Evolutionary conservation across 768 basidiomycete species (phyloP).

Genomic region (Pholiota microspora): DNA sequence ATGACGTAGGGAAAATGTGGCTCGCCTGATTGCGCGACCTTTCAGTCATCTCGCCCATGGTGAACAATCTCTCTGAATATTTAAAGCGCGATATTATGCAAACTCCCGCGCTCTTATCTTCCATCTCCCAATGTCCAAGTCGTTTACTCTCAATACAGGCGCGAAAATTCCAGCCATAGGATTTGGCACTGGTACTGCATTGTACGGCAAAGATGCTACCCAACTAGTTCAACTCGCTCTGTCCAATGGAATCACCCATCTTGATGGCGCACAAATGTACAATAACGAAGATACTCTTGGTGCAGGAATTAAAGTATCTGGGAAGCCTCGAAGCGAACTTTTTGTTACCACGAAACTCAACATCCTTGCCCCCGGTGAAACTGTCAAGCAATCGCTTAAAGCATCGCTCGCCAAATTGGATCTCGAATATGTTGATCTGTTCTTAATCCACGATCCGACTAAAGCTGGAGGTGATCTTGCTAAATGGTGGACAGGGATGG

Average conservation of each 20-base stretch:
- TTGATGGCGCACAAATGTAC: slow-evolving; percentile 66
- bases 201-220: slow-evolving; percentile 42
- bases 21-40: background rate
- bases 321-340: slow-evolving; percentile 50
- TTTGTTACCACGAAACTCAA: slow-evolving; percentile 64
- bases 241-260: slow-evolving; percentile 53
- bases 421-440: slow-evolving; percentile 59
- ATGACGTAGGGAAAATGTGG: background rate
- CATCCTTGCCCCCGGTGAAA: slow-evolving; percentile 38
- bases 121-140: slow-evolving; percentile 25
- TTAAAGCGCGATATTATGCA: background rate
- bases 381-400: slow-evolving; percentile 46
- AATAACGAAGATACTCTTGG: slow-evolving; percentile 54
- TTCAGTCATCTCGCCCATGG: slow-evolving; percentile 1
- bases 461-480: slow-evolving; percentile 41
- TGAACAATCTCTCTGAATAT: background rate
- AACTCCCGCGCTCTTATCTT: slow-evolving; percentile 9
- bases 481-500: slow-evolving; percentile 61
- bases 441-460: slow-evolving; percentile 54
- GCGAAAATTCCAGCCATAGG: slow-evolving; percentile 52
- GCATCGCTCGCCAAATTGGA: slow-evolving; percentile 53
- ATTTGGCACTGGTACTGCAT: slow-evolving; percentile 62
- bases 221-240: slow-evolving; percentile 45
- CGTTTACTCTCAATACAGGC: slow-evolving; percentile 55
- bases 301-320: slow-evolving; percentile 45